Evolutionary conservation across 148 eudicot genomes (phyloP).

Genomic region (Nepenthes mirabilis): DNA sequence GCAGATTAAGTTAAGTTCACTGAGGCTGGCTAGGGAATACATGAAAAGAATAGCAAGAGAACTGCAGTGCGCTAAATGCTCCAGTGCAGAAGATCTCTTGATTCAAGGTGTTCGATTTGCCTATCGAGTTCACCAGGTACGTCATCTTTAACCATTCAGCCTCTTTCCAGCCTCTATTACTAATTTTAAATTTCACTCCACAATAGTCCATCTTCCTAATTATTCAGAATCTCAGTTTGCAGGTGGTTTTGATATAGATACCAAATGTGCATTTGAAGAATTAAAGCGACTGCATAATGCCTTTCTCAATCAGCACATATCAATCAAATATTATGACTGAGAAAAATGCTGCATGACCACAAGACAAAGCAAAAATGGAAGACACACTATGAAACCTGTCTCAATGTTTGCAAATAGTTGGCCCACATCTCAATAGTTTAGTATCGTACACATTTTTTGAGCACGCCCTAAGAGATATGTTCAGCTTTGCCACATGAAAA

Average conservation of each 20-base stretch:
- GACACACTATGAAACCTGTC: too few relatives aligned
- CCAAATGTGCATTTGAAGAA: slow-evolving; percentile 42
- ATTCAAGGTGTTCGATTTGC: slow-evolving; percentile 77
- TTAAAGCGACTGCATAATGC: slow-evolving; percentile 11
- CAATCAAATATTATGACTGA: neutral
- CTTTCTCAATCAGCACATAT: neutral
- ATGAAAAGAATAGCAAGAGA: slow-evolving; percentile 48
- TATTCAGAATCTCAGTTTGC: slow-evolving; percentile 36
- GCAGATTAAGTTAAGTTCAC: slow-evolving; percentile 60
- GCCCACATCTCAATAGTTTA: too few relatives aligned
- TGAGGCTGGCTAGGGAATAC: slow-evolving; percentile 52
- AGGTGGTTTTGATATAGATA: slow-evolving; percentile 63
- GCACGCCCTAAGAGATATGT: too few relatives aligned
- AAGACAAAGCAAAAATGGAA: neutral
- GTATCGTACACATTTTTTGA: too few relatives aligned
- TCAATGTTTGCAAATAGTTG: too few relatives aligned
- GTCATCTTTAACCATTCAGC: too few relatives aligned
- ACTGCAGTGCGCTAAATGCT: slow-evolving; percentile 24
- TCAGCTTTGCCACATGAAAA: too few relatives aligned
- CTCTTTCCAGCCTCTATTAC: neutral
- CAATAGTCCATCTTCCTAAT: neutral
- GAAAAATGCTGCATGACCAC: neutral
- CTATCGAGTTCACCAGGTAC: slow-evolving; percentile 82
- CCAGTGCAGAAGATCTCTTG: slow-evolving; percentile 39
- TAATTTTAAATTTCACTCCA: neutral